Evolutionary conservation across 768 basidiomycete species (phyloP).

Genomic region (Lactifluus echinatus): DNA sequence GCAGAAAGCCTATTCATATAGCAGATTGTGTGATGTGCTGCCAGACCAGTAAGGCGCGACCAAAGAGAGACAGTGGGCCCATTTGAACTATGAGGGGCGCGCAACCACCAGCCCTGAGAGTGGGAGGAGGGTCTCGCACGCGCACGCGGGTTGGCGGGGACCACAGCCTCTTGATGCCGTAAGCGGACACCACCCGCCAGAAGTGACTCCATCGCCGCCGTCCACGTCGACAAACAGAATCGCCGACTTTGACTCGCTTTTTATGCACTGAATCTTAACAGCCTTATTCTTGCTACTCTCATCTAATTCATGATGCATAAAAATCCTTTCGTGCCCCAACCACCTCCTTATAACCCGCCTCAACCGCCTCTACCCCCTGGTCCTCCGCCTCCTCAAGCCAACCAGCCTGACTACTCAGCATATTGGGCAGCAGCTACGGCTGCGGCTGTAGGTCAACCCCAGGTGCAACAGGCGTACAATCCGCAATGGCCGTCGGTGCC

Average conservation of each 20-base stretch:
- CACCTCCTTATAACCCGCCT: constrained; percentile 51
- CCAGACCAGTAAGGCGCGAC: neutral
- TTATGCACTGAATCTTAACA: constrained; percentile 15
- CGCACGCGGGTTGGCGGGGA: neutral
- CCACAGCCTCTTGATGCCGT: constrained; percentile 7
- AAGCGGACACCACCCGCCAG: neutral
- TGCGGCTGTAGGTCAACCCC: constrained; percentile 42
- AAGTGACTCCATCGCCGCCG: constrained; percentile 10
- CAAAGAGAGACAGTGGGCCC: neutral
- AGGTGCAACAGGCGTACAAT: constrained; percentile 44
- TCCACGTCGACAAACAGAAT: constrained; percentile 15
- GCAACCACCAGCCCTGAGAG: no score
- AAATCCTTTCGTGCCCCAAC: constrained; percentile 70
- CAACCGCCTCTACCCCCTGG: constrained; percentile 78
- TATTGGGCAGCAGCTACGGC: constrained; percentile 65
- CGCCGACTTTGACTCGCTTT: neutral
- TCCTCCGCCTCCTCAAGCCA: constrained; percentile 60
- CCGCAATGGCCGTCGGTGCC: constrained; percentile 55
- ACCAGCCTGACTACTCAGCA: constrained; percentile 64
- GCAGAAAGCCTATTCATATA: neutral
- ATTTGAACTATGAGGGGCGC: neutral
- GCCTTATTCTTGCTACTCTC: constrained; percentile 16
- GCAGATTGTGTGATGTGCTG: neutral
- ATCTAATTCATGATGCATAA: constrained; percentile 53
- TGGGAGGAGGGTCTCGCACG: no score